Percentiles rank a stretch among this genome's conserved stretches.
Evolutionary conservation across 2,329 filamentous ascomycete species (phyloP).

Genomic region (Alternaria triticimaculans): DNA sequence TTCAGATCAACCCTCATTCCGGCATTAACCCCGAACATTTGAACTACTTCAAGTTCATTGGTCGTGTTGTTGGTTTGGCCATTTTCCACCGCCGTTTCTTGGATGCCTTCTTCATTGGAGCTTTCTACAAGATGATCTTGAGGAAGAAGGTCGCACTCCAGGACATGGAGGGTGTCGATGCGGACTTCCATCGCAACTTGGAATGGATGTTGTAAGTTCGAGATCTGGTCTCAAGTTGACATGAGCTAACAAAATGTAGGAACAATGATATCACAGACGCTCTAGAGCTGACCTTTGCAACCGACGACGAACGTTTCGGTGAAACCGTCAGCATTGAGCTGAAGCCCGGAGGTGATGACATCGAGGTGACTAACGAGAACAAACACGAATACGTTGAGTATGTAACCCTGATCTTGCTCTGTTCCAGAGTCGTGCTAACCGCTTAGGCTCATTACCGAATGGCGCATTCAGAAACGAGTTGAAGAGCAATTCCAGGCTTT

Average conservation of each 20-base stretch:
- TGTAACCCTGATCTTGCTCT: slow-evolving; percentile 39
- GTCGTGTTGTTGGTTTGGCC: slow-evolving; percentile 91
- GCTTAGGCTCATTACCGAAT: slow-evolving; percentile 86
- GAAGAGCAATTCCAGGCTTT: slow-evolving; percentile 99
- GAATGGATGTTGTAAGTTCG: slow-evolving; percentile 82
- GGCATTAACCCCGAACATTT: slow-evolving; percentile 99
- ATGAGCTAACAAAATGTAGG: slow-evolving; percentile 41
- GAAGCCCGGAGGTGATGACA: slow-evolving; percentile 86
- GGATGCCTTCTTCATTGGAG: slow-evolving; percentile 98
- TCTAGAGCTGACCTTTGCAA: slow-evolving; percentile 93
- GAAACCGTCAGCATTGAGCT: slow-evolving; percentile 93
- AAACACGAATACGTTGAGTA: slow-evolving; percentile 98
- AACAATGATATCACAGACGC: slow-evolving; percentile 97
- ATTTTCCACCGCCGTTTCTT: slow-evolving; percentile 98
- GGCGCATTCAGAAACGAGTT: slow-evolving; percentile 98
- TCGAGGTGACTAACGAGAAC: slow-evolving; percentile 97
- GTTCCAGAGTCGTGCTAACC: slow-evolving; percentile 21
- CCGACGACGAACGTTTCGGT: slow-evolving; percentile 96
- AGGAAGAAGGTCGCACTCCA: slow-evolving; percentile 89
- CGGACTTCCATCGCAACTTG: slow-evolving; percentile 94
- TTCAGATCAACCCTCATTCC: slow-evolving; percentile 99
- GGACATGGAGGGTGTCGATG: slow-evolving; percentile 99
- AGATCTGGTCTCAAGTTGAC: not conserved
- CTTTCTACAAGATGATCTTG: slow-evolving; percentile 99
- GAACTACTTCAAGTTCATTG: slow-evolving; percentile 99